These are phyloP conservation scores for Quercus ilex DNA, from an alignment of 306 rosid species.

Conservation along the genomic window DNA sequence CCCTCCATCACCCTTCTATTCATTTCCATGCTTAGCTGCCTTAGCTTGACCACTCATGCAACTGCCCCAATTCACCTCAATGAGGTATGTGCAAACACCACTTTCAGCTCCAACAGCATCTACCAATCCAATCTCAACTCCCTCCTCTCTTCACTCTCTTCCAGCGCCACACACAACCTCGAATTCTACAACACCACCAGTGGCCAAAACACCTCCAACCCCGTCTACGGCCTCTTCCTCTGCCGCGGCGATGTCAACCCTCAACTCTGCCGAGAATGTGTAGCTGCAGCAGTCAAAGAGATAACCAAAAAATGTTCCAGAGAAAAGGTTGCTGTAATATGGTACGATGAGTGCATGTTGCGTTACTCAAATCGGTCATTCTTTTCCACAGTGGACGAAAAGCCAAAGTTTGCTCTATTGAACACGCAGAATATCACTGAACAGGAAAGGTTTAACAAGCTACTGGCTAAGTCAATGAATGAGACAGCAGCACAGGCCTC, in stretches of 20 bases:
- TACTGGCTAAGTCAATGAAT: too few relatives aligned
- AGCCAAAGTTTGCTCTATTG: neutral
- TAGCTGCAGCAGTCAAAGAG: slow-evolving; percentile 23
- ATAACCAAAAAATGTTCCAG: slow-evolving; percentile 24
- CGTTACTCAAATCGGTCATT: slow-evolving; percentile 39
- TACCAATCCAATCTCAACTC: slow-evolving; percentile 29
- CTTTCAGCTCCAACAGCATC: slow-evolving; percentile 34
- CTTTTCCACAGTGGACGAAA: neutral
- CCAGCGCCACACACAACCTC: slow-evolving; percentile 24
- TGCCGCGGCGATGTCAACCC: slow-evolving; percentile 47
- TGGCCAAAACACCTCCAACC: neutral
- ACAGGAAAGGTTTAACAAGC: too few relatives aligned
- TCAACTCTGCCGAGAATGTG: slow-evolving; percentile 34
- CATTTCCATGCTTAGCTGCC: slow-evolving; percentile 6
- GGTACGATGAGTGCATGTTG: slow-evolving; percentile 42
- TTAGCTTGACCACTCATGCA: neutral
- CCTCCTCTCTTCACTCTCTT: slow-evolving; percentile 41
- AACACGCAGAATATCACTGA: too few relatives aligned
- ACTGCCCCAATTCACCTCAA: slow-evolving; percentile 14
- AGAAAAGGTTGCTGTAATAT: slow-evolving; percentile 38
- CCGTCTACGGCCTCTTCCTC: slow-evolving; percentile 45
- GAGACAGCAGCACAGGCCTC: too few relatives aligned
- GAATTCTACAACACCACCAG: slow-evolving; percentile 20
- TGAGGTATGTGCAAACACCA: slow-evolving; percentile 22
- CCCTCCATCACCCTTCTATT: slow-evolving; percentile 8